Evolutionary conservation across 78 protist species (phyloP).

Genomic region (Goniomonas avonlea): DNA sequence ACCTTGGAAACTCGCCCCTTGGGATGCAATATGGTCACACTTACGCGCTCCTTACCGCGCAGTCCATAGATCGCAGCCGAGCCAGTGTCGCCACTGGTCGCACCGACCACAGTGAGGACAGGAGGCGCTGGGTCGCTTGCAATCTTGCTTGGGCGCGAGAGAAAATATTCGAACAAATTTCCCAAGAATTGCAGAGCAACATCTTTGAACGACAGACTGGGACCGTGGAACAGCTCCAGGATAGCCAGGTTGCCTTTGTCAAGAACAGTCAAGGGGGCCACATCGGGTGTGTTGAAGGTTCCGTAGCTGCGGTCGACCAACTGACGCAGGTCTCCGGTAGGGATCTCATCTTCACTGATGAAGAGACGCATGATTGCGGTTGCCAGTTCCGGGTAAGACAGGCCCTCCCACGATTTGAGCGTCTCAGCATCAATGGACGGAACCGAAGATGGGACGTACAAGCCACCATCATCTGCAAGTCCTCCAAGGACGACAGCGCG

Average conservation of each 20-base stretch:
- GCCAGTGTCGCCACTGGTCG: slow-evolving; percentile 78
- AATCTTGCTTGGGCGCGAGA: not conserved
- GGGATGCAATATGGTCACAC: slow-evolving; percentile 61
- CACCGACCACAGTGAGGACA: slow-evolving; percentile 57
- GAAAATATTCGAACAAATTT: slow-evolving; percentile 45
- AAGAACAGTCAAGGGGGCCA: not conserved
- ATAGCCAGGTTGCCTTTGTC: not conserved
- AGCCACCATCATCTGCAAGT: slow-evolving; percentile 43
- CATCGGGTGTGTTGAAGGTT: not conserved
- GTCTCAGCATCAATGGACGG: not conserved
- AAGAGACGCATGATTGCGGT: not conserved
- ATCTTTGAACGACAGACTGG: slow-evolving; percentile 71
- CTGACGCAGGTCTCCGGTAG: not conserved
- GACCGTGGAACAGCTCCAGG: slow-evolving; percentile 40
- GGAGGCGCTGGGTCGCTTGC: too few relatives aligned
- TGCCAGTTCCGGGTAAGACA: not conserved
- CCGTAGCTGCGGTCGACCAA: not conserved
- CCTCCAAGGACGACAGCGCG: slow-evolving; percentile 38
- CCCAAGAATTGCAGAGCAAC: slow-evolving; percentile 73
- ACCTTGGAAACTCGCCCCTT: slow-evolving; percentile 41
- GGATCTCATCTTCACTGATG: slow-evolving; percentile 14
- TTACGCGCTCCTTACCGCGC: slow-evolving; percentile 41
- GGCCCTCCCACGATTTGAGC: slow-evolving; percentile 16
- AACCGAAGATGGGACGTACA: slow-evolving; percentile 35
- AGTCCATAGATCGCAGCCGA: slow-evolving; percentile 17